Conservation (phyloP, 495 filamentous ascomycete species). For the Elasticomyces elasticus region DNA sequence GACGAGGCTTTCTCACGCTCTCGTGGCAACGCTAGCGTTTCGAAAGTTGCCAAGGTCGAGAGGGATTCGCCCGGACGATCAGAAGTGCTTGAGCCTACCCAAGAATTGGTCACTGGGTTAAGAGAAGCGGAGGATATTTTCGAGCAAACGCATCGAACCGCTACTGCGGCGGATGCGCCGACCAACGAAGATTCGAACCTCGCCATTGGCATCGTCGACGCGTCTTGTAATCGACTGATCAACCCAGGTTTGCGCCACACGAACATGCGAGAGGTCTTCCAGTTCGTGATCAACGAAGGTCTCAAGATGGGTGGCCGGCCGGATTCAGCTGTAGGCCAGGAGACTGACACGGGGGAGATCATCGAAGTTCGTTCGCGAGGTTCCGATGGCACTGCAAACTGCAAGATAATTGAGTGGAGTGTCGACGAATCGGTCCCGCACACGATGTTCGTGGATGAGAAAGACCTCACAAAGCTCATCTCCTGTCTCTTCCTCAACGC, state of each 20-base stretch:
- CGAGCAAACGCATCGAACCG: not conserved
- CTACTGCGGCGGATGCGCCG: not conserved
- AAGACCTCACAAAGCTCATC: constrained; percentile 62
- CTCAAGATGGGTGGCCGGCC: constrained; percentile 62
- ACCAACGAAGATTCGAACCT: constrained; percentile 6
- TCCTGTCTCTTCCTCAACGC: constrained; percentile 70
- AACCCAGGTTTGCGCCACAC: constrained; percentile 47
- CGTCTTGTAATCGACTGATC: constrained; percentile 15
- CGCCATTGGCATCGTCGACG: not conserved
- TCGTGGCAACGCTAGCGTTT: constrained; percentile 9
- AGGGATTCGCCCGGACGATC: not conserved
- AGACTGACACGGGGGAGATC: constrained; percentile 53
- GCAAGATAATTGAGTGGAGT: constrained; percentile 56
- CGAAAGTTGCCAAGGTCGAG: constrained; percentile 3
- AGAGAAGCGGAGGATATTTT: constrained; percentile 8
- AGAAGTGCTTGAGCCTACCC: constrained; percentile 2
- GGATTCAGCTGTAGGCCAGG: constrained; percentile 53
- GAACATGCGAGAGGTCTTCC: constrained; percentile 55
- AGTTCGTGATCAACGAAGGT: constrained; percentile 58
- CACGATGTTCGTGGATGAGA: constrained; percentile 57
- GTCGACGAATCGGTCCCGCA: constrained; percentile 58
- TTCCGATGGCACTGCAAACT: constrained; percentile 48
- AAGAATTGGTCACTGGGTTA: constrained; percentile 11
- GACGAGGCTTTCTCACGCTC: constrained; percentile 18
- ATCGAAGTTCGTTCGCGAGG: constrained; percentile 54